Evolutionary conservation across 495 filamentous ascomycete species (phyloP), one percentile per base, ranked within the genome.

Genomic region (Poronia punctata): DNA sequence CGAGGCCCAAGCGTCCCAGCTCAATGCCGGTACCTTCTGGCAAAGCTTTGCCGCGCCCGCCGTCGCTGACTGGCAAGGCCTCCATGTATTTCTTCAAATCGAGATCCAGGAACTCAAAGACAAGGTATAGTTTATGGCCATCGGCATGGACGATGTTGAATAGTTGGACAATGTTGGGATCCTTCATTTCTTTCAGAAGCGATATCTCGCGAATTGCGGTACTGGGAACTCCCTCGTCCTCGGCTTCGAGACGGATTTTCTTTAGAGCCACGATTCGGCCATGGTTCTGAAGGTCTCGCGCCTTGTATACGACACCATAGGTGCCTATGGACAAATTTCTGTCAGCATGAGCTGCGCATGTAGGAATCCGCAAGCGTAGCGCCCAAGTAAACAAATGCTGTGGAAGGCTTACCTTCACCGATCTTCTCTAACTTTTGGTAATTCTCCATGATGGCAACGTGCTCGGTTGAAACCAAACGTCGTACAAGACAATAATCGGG

Each of bases 341-440:
- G 28, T 19, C 26, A 45, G 49, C 35, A 31, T 20, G 33, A 17
- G 32, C 19, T n/a, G n/a, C n/a, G n/a, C n/a, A n/a, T n/a, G n/a
- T n/a, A n/a, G n/a, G n/a, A n/a, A n/a, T n/a, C n/a, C n/a, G n/a
- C n/a, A n/a, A n/a, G n/a, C n/a, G n/a, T n/a, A n/a, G n/a, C n/a
- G n/a, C n/a, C n/a, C n/a, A n/a, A n/a, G n/a, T n/a, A n/a, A n/a
- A n/a, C n/a, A n/a, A n/a, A n/a, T n/a, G n/a, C n/a, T n/a, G n/a
- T n/a, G n/a, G n/a, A n/a, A n/a, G n/a, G n/a, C n/a, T 56, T 64
- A 95, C 92, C 92, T 76, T 99, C 92, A 53, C 92, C 92, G 64
- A 99, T 93, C 71, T 99, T 99, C 73, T 99, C 92, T 43, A 99
- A 83, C 70, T 96, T 96, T 71, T 97, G 88, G 65, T 99, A 99